Percentiles rank a stretch among this genome's conserved stretches.
phyloP scores from a whole-genome alignment of 768 basidiomycete genomes.

The Butyriboletus loyo region DNA sequence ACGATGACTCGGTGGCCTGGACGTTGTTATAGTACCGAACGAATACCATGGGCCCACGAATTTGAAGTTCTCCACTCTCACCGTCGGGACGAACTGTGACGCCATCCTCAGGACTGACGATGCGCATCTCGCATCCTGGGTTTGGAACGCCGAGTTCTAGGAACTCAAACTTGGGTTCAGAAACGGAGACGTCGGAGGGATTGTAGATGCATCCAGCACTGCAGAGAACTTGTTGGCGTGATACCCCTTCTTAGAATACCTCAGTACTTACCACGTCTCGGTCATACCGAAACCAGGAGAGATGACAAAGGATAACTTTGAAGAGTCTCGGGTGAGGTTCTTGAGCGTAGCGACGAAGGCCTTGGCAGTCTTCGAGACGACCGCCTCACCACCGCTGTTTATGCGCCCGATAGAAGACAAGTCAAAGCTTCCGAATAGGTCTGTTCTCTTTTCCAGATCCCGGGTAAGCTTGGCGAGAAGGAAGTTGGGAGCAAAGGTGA shows the following conservation, averaged over 20 bases:
- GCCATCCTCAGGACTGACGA: conserved; percentile 28
- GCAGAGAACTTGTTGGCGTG: not conserved
- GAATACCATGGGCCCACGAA: conserved; percentile 40
- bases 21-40: conserved; percentile 45
- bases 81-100: conserved; percentile 19
- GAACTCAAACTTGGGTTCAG: conserved; percentile 28
- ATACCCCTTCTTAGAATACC: not conserved
- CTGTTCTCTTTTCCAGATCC: conserved; percentile 26
- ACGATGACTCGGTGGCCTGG: conserved; percentile 43
- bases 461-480: conserved; percentile 37
- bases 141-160: conserved; percentile 32
- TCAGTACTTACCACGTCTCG: conserved; percentile 34
- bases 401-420: conserved; percentile 33
- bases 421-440: conserved; percentile 27
- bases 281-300: conserved; percentile 44
- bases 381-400: conserved; percentile 44
- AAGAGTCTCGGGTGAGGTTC: conserved; percentile 14
- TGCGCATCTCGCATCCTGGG: conserved; percentile 34
- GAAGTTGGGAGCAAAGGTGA: conserved; percentile 41
- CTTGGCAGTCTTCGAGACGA: conserved; percentile 36
- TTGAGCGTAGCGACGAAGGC: conserved; percentile 33
- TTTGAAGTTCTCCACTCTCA: conserved; percentile 37
- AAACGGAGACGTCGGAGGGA: conserved; percentile 15
- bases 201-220: conserved; percentile 39
- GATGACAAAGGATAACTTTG: conserved; percentile 16